Conservation (phyloP, 345 rosid genomes). For the Eucalyptus curtisii region DNA sequence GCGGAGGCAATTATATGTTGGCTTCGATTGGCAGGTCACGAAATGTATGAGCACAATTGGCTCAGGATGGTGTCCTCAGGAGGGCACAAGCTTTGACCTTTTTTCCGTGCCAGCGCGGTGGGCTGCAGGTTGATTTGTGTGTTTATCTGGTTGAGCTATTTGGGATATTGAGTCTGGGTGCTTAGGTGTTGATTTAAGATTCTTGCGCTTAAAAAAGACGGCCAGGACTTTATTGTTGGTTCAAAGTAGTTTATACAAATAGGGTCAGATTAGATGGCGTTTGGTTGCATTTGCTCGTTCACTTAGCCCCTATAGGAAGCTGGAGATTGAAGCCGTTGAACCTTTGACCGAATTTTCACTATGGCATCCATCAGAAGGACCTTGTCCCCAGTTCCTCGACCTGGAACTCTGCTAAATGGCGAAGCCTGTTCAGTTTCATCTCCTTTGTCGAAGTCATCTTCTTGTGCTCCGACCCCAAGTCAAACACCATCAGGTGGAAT, state of each 20-base stretch:
- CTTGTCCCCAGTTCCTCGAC: constrained; percentile 38
- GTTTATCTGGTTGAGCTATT: neutral
- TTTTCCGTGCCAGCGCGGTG: neutral
- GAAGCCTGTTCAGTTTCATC: constrained; percentile 45
- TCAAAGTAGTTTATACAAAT: neutral
- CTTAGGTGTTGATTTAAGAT: neutral
- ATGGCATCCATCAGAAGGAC: constrained; percentile 65
- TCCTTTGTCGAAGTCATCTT: constrained; percentile 40
- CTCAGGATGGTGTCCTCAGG: neutral
- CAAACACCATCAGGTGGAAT: constrained; percentile 18
- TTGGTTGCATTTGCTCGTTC: neutral
- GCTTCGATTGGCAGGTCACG: neutral
- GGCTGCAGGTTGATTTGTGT: neutral
- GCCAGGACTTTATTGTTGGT: neutral
- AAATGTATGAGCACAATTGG: neutral
- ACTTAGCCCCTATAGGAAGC: neutral
- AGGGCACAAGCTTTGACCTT: neutral
- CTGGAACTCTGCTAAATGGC: constrained; percentile 22
- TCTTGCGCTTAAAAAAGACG: neutral
- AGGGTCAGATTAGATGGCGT: neutral
- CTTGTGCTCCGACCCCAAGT: constrained; percentile 5
- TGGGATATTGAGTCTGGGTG: neutral
- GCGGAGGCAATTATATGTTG: neutral
- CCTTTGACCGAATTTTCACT: neutral
- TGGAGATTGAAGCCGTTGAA: neutral